phyloP scores from a whole-genome alignment of 805 yeast species.

The Wickerhamiella spandovensis region DNA sequence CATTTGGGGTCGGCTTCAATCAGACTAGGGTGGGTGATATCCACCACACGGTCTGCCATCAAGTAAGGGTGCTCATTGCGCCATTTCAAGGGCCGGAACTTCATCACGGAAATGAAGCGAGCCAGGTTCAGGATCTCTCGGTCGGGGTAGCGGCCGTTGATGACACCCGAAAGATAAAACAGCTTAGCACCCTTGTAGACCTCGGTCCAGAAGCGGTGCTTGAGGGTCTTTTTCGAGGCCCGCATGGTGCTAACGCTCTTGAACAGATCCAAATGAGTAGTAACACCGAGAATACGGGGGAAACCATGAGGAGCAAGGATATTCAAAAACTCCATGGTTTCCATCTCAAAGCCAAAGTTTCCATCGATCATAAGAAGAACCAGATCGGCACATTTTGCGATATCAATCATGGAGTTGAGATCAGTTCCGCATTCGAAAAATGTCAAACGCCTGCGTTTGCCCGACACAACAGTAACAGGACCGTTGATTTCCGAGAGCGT shows the following conservation, averaged over 20 bases:
- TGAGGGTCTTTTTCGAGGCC: conserved; percentile 80
- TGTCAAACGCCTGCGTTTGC: conserved; percentile 83
- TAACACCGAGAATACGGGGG: conserved; percentile 92
- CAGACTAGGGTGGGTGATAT: conserved; percentile 79
- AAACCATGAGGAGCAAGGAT: conserved; percentile 97
- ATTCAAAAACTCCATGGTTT: conserved; percentile 95
- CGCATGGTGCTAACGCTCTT: conserved; percentile 79
- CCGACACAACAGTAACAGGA: conserved; percentile 92
- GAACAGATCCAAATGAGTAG: conserved; percentile 91
- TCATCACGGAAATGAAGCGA: conserved; percentile 91
- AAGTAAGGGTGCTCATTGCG: conserved; percentile 95
- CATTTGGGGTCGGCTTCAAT: conserved; percentile 68
- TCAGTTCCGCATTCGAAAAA: conserved; percentile 89
- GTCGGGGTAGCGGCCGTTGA: conserved; percentile 96
- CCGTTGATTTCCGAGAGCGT: conserved; percentile 80
- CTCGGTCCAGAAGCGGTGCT: conserved; percentile 96
- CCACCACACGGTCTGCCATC: conserved; percentile 82
- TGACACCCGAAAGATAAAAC: conserved; percentile 86
- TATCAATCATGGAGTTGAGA: conserved; percentile 87
- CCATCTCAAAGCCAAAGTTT: conserved; percentile 97
- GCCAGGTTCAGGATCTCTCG: conserved; percentile 85
- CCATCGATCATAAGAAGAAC: conserved; percentile 87
- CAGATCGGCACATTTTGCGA: conserved; percentile 89
- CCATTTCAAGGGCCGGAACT: conserved; percentile 98
- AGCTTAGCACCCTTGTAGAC: conserved; percentile 96